A percentile compares a stretch with the other conserved stretches of the same genome.
Conservation (phyloP, 179 eudicot species). For the Silene noctiflora region DNA sequence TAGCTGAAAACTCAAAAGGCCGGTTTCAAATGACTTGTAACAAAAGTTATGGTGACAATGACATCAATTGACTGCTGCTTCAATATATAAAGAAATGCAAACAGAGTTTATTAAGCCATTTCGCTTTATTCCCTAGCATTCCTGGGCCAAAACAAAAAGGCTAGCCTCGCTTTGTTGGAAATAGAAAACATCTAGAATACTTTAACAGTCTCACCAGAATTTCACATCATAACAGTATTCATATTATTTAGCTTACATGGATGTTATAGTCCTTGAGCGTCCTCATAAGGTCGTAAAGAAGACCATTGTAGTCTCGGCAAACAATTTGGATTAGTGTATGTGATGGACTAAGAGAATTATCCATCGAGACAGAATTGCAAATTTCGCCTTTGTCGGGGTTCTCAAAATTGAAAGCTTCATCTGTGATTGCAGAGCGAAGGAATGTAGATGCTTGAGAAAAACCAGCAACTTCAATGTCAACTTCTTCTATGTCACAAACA, state of each 20-base stretch:
- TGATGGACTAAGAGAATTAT: conserved; percentile 78
- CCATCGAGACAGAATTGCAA: conserved; percentile 48
- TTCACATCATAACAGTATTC: not conserved
- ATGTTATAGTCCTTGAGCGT: conserved; percentile 81
- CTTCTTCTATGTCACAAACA: conserved; percentile 67
- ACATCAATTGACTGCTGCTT: not conserved
- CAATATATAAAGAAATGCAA: not conserved
- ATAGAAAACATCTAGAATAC: not conserved
- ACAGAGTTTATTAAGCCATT: not conserved
- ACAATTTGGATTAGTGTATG: conserved; percentile 78
- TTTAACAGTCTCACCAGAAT: not conserved
- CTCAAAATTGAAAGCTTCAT: conserved; percentile 43
- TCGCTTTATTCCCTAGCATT: not conserved
- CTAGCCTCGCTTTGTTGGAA: too few species aligned
- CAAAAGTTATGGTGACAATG: too few species aligned
- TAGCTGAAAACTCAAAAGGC: too few species aligned
- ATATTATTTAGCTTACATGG: conserved; percentile 44
- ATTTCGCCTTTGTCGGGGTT: conserved; percentile 32
- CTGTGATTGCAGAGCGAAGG: conserved; percentile 52
- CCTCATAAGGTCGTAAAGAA: conserved; percentile 83
- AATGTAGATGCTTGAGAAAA: conserved; percentile 52
- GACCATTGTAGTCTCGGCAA: conserved; percentile 81
- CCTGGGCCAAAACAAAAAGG: not conserved
- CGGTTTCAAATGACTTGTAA: too few species aligned
- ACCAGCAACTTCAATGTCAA: conserved; percentile 48